A percentile compares a stretch with the other conserved stretches of the same genome.
Conservation (phyloP, 78 protist genomes). For the Tieghemostelium lacteum region DNA sequence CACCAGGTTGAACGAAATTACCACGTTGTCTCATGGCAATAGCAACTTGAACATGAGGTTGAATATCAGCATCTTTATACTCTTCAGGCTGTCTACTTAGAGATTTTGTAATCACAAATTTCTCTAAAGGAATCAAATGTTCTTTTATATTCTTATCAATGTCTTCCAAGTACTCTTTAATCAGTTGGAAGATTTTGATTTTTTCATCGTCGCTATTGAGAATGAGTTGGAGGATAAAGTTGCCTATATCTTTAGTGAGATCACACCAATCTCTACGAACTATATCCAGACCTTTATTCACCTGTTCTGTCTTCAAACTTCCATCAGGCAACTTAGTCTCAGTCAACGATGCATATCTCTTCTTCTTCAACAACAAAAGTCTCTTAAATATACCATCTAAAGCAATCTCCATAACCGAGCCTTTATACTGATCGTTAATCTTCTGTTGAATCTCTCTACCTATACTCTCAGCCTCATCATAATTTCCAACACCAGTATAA, state of each 20-base stretch:
- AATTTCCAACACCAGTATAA: slow-evolving; percentile 81
- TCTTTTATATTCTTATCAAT: slow-evolving; percentile 18
- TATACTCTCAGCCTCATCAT: slow-evolving; percentile 82
- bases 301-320: background rate
- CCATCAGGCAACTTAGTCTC: slow-evolving; percentile 13
- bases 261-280: slow-evolving; percentile 99
- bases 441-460: slow-evolving; percentile 87
- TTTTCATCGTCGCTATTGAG: slow-evolving; percentile 60
- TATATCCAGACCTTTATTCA: slow-evolving; percentile 97
- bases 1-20: slow-evolving; percentile 87
- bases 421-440: slow-evolving; percentile 90
- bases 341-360: slow-evolving; percentile 97
- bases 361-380: slow-evolving; percentile 97
- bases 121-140: slow-evolving; percentile 37
- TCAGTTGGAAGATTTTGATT: slow-evolving; percentile 1
- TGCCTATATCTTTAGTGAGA: slow-evolving; percentile 86
- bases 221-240: slow-evolving; percentile 9
- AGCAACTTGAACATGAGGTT: slow-evolving; percentile 98
- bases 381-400: slow-evolving; percentile 96
- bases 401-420: slow-evolving; percentile 92
- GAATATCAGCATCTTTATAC: slow-evolving; percentile 93
- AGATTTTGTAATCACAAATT: slow-evolving; percentile 89
- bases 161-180: slow-evolving; percentile 19
- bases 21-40: slow-evolving; percentile 43
- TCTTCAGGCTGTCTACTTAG: slow-evolving; percentile 92